Base-by-base conservation (phyloP, 2,329 filamentous ascomycete species). In the Aureobasidium pullulans region DNA sequence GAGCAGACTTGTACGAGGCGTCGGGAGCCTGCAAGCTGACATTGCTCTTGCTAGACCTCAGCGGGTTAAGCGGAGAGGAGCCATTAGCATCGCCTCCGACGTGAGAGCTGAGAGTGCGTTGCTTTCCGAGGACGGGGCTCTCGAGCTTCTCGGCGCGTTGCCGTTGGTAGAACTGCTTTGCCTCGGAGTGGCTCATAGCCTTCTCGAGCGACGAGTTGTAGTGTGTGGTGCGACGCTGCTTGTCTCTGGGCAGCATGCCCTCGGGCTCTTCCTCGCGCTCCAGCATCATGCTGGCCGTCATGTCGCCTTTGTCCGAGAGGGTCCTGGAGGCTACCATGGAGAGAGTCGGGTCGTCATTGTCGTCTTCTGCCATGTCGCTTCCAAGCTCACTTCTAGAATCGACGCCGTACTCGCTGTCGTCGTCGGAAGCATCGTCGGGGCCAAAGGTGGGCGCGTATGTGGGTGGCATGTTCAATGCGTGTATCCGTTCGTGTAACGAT, bases 161-260 rank as follows among this genome's bases (percentile, higher is more conserved):
- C 65, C 89, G 83, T 75, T 96, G 93, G 73, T 96, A 99, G 76
- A 97, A 96, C 63, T 96, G 82, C 74, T 96, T 97, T 61, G 93
- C 90, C 71, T 99, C 94, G 29, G 89, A 87, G 72, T 96, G 91
- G 69, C 88, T 95, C 85, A 96, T 88, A 69, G 93, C 89, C 68
- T 94, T 95, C 74, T 99, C 94, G 57, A 90, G 89, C 56, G 93
- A 87, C 68, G 93, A 90, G 73, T 96, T 92, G 75, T 96, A 96
- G 70, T 91, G 95, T 19, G 92, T 89, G 8, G 91, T 96, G 70
- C 86, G 87, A 60, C 79, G 76, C 69, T 83, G 80, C 68, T 76
- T 79, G 66, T 81, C 78, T 66, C 78, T 70, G 43, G 75, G 74
- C 43, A 80, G 72, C 68, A 79, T 64, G 19, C 68, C 71, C 34